Base-by-base conservation (phyloP, 495 filamentous ascomycete species). In the Talaromyces nanjingensis region DNA sequence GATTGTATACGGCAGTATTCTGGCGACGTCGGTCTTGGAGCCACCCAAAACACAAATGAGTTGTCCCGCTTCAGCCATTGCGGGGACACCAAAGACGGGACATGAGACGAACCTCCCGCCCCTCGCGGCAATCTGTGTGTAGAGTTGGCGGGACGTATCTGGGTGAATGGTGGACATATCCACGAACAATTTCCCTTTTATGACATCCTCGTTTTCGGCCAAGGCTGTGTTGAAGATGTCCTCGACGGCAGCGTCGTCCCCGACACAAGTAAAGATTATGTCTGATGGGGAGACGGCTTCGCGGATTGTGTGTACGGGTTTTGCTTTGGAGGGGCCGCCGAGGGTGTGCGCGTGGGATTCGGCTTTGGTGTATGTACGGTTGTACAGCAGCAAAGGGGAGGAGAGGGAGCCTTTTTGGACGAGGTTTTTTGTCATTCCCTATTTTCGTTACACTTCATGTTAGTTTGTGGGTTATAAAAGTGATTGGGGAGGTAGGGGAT, bases 161-260 rank as follows among this genome's bases (percentile, higher is more conserved):
- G 93, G 92, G 73, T 93, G 88, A 39, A 97, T 86, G 53, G 92
- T 97, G 1, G 90, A 93, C 79, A 89, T 93, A 68, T 96, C 92
- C 42, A 96, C 78, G 63, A 96, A 84, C 18, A 91, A 76, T 73
- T 92, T 93, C 39, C 85, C 87, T 16, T 77, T 77, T 8, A 87
- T 77, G 59, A 87, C 77, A 59, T 88, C 81, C n/a, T 83, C 71
- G 0, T 72, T 66, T 18, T 76, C 67, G n/a, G 70, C 53, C 3
- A 74, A 70, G 64, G 89, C 73, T 34, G 81, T 71, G 14, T 73
- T 68, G 59, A 80, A 76, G 42, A 91, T 79, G 2, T 75, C 74
- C 49, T 79, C 75, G 56, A 96, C 84, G 12, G 88, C 89, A 11
- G 80, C 69, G 76, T 97, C 92, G 70, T 94, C 89, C 68, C 87